Evolutionary conservation across 495 filamentous ascomycete species (phyloP), one percentile per base, ranked within the genome.

Genomic region (Halenospora varia): DNA sequence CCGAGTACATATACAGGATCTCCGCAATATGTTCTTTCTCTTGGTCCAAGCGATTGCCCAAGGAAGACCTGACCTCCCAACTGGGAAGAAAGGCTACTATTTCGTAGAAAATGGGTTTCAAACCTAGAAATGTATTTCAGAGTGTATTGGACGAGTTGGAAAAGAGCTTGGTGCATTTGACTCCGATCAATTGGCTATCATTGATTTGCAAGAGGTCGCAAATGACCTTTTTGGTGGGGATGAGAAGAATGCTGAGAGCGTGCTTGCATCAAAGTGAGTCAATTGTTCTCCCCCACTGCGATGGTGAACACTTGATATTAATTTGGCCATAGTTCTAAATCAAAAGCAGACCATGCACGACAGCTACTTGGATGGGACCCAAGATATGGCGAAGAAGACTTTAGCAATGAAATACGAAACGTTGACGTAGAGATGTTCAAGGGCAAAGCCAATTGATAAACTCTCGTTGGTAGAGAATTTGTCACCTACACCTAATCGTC

Each of bases 1-100:
- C 55, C 67, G 74, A 51, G 71, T 80, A 3, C 77, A 82, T 40
- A 67, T 83, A 6, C 55, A 62, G 1, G 78, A 82, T 60, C 61
- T 81, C 0, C 70, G 70, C 0, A 65, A 63, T 9, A 53, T 83
- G 10, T 81, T 75, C 62, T 8, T 62, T 44, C 2, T 62, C 29
- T 40, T 65, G 1, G 25, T 48, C 17, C 39, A 29, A 13, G 55
- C 55, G 8, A 59, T 57, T 3, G 24, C 62, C 26, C 22, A 46
- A 17, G 20, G 15, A 2, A 61, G 66, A 13, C 58, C 63, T 10
- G 63, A 56, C 19, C 55, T 79, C 4, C 75, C 73, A 1, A 59
- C 56, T 20, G 77, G 78, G 0, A 68, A 73, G 55, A 60, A 66
- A 51, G 79, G 75, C 0, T 74, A 77, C 26, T 71, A 73, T 41